A percentile compares a stretch with the other conserved stretches of the same genome.
These are phyloP conservation scores for Dalbergia cochinchinensis DNA, from an alignment of 306 rosid species.

Conservation along the genomic window DNA sequence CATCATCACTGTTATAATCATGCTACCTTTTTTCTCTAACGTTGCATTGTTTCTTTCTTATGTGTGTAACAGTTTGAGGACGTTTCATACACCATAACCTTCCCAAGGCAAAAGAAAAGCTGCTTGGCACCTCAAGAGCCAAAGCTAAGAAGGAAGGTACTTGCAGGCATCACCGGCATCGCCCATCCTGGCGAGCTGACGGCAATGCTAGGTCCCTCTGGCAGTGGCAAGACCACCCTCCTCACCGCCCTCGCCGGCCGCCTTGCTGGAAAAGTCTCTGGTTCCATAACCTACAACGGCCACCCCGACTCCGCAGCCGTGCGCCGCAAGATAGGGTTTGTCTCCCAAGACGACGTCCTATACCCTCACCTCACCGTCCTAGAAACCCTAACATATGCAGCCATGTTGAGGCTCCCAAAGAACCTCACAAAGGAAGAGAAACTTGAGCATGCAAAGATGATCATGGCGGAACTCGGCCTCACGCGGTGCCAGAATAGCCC, in stretches of 20 bases:
- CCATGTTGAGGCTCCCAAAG: slow-evolving; percentile 72
- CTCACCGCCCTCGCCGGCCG: slow-evolving; percentile 77
- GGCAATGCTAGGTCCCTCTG: slow-evolving; percentile 95
- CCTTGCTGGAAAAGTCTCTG: slow-evolving; percentile 67
- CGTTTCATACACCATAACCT: slow-evolving; percentile 61
- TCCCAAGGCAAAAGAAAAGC: slow-evolving; percentile 41
- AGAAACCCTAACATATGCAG: slow-evolving; percentile 74
- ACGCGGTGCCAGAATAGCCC: slow-evolving; percentile 63
- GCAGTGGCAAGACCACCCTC: slow-evolving; percentile 90
- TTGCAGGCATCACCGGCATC: slow-evolving; percentile 68
- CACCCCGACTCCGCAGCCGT: slow-evolving; percentile 54
- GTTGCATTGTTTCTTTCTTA: not conserved
- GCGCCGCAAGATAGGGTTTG: slow-evolving; percentile 79
- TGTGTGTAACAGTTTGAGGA: slow-evolving; percentile 71
- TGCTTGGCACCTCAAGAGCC: slow-evolving; percentile 53
- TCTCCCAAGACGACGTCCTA: slow-evolving; percentile 77
- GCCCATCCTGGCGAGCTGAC: slow-evolving; percentile 79
- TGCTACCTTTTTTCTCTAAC: not conserved
- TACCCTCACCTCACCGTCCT: slow-evolving; percentile 86
- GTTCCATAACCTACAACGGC: slow-evolving; percentile 77
- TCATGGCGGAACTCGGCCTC: slow-evolving; percentile 72
- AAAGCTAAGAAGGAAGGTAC: slow-evolving; percentile 54
- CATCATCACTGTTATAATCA: too few relatives aligned
- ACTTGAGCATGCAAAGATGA: slow-evolving; percentile 60
- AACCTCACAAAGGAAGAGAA: slow-evolving; percentile 65